Evolutionary conservation across 2,329 filamentous ascomycete genomes (phyloP).

Genomic region (Teratosphaeria epicoccoides): DNA sequence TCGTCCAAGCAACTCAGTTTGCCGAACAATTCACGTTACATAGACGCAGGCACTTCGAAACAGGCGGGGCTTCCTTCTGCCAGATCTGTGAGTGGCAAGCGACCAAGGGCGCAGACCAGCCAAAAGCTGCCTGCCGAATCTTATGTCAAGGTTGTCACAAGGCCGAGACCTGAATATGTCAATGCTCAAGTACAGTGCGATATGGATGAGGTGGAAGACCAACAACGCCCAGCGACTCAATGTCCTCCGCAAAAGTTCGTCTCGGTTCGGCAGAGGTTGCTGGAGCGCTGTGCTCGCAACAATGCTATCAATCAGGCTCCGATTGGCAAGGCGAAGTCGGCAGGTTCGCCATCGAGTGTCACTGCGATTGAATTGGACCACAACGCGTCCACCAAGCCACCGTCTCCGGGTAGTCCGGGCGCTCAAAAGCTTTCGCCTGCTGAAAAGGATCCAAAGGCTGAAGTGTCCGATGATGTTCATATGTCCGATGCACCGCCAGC

Average conservation of each 20-base stretch:
- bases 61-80: constrained; percentile 13
- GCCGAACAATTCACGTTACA: constrained; percentile 17
- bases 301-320: constrained; percentile 11
- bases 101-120: constrained; percentile 5
- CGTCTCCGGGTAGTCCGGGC: neutral
- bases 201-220: constrained; percentile 23
- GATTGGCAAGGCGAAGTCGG: neutral
- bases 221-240: constrained; percentile 8
- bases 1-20: constrained; percentile 33
- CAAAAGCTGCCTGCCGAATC: constrained; percentile 9
- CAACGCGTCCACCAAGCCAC: neutral
- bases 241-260: constrained; percentile 15
- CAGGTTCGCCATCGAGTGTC: neutral
- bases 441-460: neutral
- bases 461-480: constrained; percentile 6
- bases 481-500: constrained; percentile 12
- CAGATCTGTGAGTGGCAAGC: constrained; percentile 13
- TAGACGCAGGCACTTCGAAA: constrained; percentile 19
- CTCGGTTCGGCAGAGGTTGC: constrained; percentile 22
- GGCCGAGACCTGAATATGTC: constrained; percentile 22
- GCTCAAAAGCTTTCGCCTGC: neutral
- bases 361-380: constrained; percentile 13
- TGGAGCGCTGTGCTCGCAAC: constrained; percentile 25
- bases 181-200: constrained; percentile 25
- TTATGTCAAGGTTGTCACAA: constrained; percentile 6